Evolutionary conservation across 1,284 basidiomycete species (phyloP).

Genomic region (Acaromyces ingoldii): DNA sequence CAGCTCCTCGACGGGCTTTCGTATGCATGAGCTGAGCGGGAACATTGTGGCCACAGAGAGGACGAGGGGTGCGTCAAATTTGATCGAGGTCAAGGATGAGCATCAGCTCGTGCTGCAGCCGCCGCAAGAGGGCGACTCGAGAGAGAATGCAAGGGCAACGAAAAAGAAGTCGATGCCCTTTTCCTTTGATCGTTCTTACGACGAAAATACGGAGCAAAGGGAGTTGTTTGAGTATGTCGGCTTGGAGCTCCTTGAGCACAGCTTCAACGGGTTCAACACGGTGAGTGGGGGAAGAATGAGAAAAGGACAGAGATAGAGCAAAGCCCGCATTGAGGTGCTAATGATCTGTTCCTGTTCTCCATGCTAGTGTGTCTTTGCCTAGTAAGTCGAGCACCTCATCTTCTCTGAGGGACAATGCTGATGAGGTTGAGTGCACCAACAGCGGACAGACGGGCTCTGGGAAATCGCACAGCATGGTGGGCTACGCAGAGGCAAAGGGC

Average conservation of each 20-base stretch:
- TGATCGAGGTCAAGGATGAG: constrained; percentile 33
- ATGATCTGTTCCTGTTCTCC: neutral
- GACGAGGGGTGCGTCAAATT: constrained; percentile 37
- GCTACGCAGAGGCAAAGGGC: constrained; percentile 84
- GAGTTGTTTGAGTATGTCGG: constrained; percentile 92
- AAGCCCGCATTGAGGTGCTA: neutral
- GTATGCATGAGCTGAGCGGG: too few species aligned
- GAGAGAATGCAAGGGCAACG: constrained; percentile 33
- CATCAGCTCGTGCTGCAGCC: constrained; percentile 40
- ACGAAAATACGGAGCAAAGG: constrained; percentile 53
- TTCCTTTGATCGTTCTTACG: constrained; percentile 42
- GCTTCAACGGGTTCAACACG: constrained; percentile 96
- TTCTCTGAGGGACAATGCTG: too few species aligned
- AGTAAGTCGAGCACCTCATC: constrained; percentile 14
- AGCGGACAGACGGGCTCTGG: constrained; percentile 45
- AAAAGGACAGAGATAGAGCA: constrained; percentile 5
- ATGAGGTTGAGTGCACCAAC: too few species aligned
- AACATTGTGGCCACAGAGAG: constrained; percentile 20
- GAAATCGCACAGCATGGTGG: constrained; percentile 28
- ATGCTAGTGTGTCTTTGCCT: constrained; percentile 41
- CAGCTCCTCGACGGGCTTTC: too few species aligned
- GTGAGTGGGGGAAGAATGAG: constrained; percentile 60
- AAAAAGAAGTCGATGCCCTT: constrained; percentile 48
- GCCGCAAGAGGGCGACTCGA: constrained; percentile 23
- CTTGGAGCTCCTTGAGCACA: constrained; percentile 86